These are phyloP conservation scores for Ogataea nakhonphanomensis DNA, from an alignment of 805 yeast species.

Conservation along the genomic window DNA sequence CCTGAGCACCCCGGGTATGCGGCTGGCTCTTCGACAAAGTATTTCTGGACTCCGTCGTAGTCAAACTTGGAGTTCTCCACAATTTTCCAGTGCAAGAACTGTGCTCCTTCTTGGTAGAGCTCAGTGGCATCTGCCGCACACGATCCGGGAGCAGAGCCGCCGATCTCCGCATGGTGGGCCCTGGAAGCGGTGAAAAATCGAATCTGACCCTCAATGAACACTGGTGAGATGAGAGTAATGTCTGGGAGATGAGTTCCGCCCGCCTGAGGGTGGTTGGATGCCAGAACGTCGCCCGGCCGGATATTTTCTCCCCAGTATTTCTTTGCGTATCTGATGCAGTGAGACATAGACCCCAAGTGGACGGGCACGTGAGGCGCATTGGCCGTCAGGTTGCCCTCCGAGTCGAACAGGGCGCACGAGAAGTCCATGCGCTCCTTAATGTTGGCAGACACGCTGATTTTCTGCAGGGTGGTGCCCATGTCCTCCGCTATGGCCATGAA, in stretches of 20 bases:
- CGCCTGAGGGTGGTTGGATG: slow-evolving; percentile 11
- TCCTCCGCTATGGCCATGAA: slow-evolving; percentile 14
- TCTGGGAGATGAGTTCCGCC: slow-evolving; percentile 13
- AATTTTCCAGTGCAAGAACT: slow-evolving; percentile 46
- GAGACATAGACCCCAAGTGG: slow-evolving; percentile 13
- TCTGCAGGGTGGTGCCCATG: slow-evolving; percentile 11
- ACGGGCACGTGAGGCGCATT: slow-evolving; percentile 13
- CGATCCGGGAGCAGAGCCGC: slow-evolving; percentile 13
- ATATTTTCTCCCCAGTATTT: slow-evolving; percentile 10
- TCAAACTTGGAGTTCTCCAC: slow-evolving; percentile 48
- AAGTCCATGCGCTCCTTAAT: slow-evolving; percentile 14
- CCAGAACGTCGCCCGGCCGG: slow-evolving; percentile 10
- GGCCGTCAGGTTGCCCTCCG: slow-evolving; percentile 13
- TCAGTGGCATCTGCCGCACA: slow-evolving; percentile 14
- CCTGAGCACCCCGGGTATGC: slow-evolving; percentile 51
- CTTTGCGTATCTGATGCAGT: slow-evolving; percentile 11
- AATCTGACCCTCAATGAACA: slow-evolving; percentile 10
- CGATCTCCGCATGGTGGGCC: slow-evolving; percentile 13
- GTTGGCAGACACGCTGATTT: slow-evolving; percentile 10
- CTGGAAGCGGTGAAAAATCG: slow-evolving; percentile 12
- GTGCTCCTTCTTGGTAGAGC: slow-evolving; percentile 45
- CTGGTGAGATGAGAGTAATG: slow-evolving; percentile 10
- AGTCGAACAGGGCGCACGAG: slow-evolving; percentile 11
- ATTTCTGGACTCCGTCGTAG: slow-evolving; percentile 45
- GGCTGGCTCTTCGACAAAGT: slow-evolving; percentile 48